phyloP scores from a whole-genome alignment of 2,329 filamentous ascomycete species.

The Hypocrella siamensis region DNA sequence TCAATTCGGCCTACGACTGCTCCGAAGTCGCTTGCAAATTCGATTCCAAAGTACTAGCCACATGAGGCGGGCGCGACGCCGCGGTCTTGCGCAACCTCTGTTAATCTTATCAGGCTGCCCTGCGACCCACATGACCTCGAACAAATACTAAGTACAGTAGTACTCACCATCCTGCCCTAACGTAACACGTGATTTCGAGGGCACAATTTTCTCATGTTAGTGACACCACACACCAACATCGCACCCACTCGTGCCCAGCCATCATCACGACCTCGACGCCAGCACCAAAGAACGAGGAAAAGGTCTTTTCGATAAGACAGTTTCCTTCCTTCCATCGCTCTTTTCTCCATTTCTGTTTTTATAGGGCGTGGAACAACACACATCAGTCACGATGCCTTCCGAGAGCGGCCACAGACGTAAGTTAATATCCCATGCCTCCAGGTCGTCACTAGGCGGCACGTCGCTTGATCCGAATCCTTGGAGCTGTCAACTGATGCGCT shows the following conservation, averaged over 20 bases:
- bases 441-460: too few relatives aligned
- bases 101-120: too few relatives aligned
- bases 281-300: constrained; percentile 23
- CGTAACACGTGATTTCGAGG: constrained; percentile 19
- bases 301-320: constrained; percentile 31
- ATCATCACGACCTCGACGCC: constrained; percentile 28
- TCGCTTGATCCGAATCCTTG: too few relatives aligned
- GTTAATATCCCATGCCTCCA: constrained; percentile 29
- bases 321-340: constrained; percentile 21
- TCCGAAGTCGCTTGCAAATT: too few relatives aligned
- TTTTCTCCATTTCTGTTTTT: constrained; percentile 25
- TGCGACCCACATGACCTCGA: too few relatives aligned
- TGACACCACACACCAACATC: constrained; percentile 18
- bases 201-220: constrained; percentile 17
- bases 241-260: constrained; percentile 17
- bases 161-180: constrained; percentile 13
- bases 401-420: constrained; percentile 80
- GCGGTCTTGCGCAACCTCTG: too few relatives aligned
- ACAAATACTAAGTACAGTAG: too few relatives aligned
- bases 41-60: too few relatives aligned
- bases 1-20: too few relatives aligned
- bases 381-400: constrained; percentile 65
- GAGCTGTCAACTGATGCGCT: constrained; percentile 5
- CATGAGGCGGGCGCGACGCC: too few relatives aligned
- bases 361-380: constrained; percentile 25